Base-by-base conservation (phyloP, 179 eudicot genomes). In the Sideroxylon spinosum region DNA sequence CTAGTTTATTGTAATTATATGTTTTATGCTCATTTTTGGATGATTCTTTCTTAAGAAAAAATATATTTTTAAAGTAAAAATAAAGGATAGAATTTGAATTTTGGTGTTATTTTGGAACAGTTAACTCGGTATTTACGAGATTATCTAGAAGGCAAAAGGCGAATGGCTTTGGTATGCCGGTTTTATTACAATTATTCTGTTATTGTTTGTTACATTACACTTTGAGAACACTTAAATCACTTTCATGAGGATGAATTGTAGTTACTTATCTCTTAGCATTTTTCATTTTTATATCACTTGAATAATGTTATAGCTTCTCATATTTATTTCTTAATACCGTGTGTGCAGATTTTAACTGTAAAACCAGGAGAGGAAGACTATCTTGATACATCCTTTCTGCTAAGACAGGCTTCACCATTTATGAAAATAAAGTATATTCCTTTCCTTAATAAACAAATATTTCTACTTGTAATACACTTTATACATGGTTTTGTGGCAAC, bases 81-180 rank as follows among this genome's bases (percentile, higher is more conserved):
- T 80, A 69, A 16, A 25, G 22, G 61, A 11, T 19, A 19, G 29
- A 53, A 23, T 69, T 50, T 76, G 44, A 53, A 48, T 26, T 63
- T 62, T 6, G n/a, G n/a, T 69, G 2, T 48, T 77, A 80, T 53
- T 80, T 71, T 83, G 44, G 32, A 84, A 71, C 83, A 95, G 99
- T 83, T 95, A 48, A 93, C 99, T 37, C 91, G 90, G 78, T 95
- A 92, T 80, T 81, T 95, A 75, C 90, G 94, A 74, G 99, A 91
- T 77, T 92, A 92, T 81, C 76, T 95, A 83, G 97, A 93, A 88
- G 99, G 98, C 60, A 93, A 89, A 86, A 93, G 90, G 84, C 91
- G 94, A 60, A 95, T 95, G 99, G 82, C 93, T 76, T 63, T 95
- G 97, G 99, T 95, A 87, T 73, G 94, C 73, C 77, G 9, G 17